These are phyloP conservation scores for Candida vartiovaarae DNA, from an alignment of 805 yeast genomes.

Conservation along the genomic window DNA sequence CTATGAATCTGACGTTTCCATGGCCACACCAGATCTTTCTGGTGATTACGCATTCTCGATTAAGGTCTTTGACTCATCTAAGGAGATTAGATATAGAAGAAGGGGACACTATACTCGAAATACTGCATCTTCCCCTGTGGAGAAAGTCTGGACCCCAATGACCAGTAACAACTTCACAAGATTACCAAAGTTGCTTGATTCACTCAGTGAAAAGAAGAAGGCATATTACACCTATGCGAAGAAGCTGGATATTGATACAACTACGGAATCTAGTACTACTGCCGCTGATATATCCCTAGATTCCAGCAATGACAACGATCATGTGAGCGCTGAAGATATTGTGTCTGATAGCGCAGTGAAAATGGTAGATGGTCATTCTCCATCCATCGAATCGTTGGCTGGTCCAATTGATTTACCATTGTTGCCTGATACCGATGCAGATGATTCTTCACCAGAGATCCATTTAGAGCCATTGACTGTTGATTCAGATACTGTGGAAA, in stretches of 20 bases:
- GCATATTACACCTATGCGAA: constrained; percentile 26
- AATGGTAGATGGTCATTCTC: neutral
- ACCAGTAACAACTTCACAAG: constrained; percentile 33
- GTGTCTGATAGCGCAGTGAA: neutral
- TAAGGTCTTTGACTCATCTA: constrained; percentile 30
- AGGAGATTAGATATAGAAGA: constrained; percentile 17
- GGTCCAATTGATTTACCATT: neutral
- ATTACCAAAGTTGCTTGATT: constrained; percentile 32
- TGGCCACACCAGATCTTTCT: constrained; percentile 45
- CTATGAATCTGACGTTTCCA: constrained; percentile 40
- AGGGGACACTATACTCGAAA: neutral
- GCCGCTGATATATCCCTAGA: too few relatives aligned
- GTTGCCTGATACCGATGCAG: too few relatives aligned
- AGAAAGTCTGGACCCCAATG: constrained; percentile 38
- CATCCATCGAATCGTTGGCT: neutral
- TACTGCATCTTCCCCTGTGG: constrained; percentile 6
- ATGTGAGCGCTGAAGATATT: too few relatives aligned
- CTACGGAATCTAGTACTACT: constrained; percentile 7
- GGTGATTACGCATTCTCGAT: constrained; percentile 44
- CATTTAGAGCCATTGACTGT: neutral
- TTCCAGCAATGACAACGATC: too few relatives aligned
- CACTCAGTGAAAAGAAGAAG: constrained; percentile 23
- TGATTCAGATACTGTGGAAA: neutral
- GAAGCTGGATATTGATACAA: constrained; percentile 8
- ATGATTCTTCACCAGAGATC: neutral